These are phyloP conservation scores for Aschersonia sp. DNA, from an alignment of 2,329 filamentous ascomycete genomes.

Conservation along the genomic window DNA sequence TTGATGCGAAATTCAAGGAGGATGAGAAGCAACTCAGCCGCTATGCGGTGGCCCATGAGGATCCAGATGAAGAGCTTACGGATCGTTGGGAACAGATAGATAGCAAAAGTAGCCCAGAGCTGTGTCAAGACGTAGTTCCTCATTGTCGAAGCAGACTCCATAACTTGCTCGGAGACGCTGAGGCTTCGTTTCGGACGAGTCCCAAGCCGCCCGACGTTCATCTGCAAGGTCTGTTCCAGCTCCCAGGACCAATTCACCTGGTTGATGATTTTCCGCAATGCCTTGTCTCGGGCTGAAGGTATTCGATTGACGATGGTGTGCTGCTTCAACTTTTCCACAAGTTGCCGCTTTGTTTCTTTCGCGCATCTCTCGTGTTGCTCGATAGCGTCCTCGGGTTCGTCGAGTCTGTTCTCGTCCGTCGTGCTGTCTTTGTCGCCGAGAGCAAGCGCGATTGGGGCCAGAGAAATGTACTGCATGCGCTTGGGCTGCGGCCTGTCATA, in stretches of 20 bases:
- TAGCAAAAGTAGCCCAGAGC: conserved; percentile 55
- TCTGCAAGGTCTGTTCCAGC: conserved; percentile 71
- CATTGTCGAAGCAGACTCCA: conserved; percentile 80
- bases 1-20: conserved; percentile 75
- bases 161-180: conserved; percentile 88
- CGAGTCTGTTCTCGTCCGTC: conserved; percentile 16
- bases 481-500: conserved; percentile 77
- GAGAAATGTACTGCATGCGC: conserved; percentile 92
- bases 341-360: conserved; percentile 45
- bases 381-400: conserved; percentile 56
- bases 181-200: conserved; percentile 68
- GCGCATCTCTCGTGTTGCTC: conserved; percentile 45
- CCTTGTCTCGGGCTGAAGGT: conserved; percentile 69
- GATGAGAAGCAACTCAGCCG: conserved; percentile 64
- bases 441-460: conserved; percentile 77
- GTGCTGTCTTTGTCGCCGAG: conserved; percentile 55
- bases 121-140: conserved; percentile 59
- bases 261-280: conserved; percentile 68
- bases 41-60: conserved; percentile 65
- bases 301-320: conserved; percentile 72
- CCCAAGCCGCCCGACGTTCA: conserved; percentile 76
- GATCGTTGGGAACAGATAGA: conserved; percentile 68
- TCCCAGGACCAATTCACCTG: conserved; percentile 96
- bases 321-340: conserved; percentile 76
- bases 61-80: conserved; percentile 60